These are phyloP conservation scores for Volvariella volvacea DNA, from an alignment of 1,284 basidiomycete species.

Conservation along the genomic window DNA sequence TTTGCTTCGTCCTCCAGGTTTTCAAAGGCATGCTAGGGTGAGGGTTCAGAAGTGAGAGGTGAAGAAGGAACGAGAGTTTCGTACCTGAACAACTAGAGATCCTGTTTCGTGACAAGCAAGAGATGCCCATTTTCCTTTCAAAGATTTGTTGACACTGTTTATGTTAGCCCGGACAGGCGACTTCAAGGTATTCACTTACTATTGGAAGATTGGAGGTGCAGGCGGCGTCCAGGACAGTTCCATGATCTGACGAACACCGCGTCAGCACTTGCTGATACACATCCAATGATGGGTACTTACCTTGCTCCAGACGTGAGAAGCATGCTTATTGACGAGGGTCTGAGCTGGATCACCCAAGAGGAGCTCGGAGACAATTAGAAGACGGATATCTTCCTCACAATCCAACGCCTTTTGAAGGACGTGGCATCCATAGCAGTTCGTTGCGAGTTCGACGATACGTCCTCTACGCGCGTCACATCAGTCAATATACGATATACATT, in stretches of 20 bases:
- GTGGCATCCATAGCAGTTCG: slow-evolving; percentile 81
- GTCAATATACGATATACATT: too few species aligned
- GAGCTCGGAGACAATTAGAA: slow-evolving; percentile 75
- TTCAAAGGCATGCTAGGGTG: slow-evolving; percentile 71
- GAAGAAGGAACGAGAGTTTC: background rate
- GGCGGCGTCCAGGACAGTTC: slow-evolving; percentile 77
- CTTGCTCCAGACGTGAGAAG: slow-evolving; percentile 84
- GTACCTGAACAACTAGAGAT: slow-evolving; percentile 74
- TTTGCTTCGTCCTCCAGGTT: slow-evolving; percentile 78
- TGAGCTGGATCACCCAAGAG: slow-evolving; percentile 73
- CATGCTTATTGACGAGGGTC: slow-evolving; percentile 80
- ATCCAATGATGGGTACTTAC: too few species aligned
- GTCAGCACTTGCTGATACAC: too few species aligned
- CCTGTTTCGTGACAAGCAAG: slow-evolving; percentile 85
- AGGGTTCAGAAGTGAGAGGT: slow-evolving; percentile 2
- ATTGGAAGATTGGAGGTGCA: slow-evolving; percentile 77
- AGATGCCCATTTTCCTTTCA: slow-evolving; percentile 80
- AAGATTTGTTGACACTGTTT: slow-evolving; percentile 69
- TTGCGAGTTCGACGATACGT: slow-evolving; percentile 75
- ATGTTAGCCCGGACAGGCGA: background rate
- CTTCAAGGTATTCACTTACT: slow-evolving; percentile 37
- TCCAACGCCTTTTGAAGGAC: slow-evolving; percentile 84
- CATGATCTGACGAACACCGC: slow-evolving; percentile 56
- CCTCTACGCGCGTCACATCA: slow-evolving; percentile 36
- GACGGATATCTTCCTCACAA: slow-evolving; percentile 75